Evolutionary conservation across 768 basidiomycete genomes (phyloP).

Genomic region (Lentinula boryana): DNA sequence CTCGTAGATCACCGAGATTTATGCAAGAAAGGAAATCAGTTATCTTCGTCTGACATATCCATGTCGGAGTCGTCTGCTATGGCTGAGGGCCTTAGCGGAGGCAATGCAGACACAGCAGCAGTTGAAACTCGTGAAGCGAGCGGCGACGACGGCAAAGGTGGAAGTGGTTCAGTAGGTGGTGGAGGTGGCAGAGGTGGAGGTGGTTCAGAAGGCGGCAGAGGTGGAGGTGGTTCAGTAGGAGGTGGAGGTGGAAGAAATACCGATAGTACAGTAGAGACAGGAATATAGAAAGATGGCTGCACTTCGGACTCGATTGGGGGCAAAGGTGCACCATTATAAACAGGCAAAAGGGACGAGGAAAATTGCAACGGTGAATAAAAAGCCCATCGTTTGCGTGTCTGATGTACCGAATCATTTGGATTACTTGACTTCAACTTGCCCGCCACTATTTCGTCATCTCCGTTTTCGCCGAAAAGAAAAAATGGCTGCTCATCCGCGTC

Average conservation of each 20-base stretch:
- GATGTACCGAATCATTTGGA: not conserved
- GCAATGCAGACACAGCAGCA: not conserved
- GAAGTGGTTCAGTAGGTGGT: constrained; percentile 12
- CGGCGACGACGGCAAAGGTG: constrained; percentile 31
- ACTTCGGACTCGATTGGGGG: constrained; percentile 27
- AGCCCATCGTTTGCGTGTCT: constrained; percentile 48
- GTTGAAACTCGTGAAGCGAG: constrained; percentile 17
- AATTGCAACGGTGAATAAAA: constrained; percentile 56
- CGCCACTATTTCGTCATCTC: constrained; percentile 7
- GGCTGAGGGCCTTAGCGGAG: not conserved
- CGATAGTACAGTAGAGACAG: not conserved
- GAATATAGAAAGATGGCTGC: not conserved
- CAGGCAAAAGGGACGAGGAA: constrained; percentile 46
- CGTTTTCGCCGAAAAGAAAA: constrained; percentile 32
- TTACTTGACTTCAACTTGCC: constrained; percentile 4
- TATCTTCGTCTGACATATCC: constrained; percentile 8
- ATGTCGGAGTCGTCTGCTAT: constrained; percentile 15
- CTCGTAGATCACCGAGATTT: not conserved
- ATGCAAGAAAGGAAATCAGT: not conserved
- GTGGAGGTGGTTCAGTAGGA: constrained; percentile 18
- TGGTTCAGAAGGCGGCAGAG: constrained; percentile 27
- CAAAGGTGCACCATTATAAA: constrained; percentile 38
- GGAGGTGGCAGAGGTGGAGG: constrained; percentile 8
- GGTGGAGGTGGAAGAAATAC: not conserved
- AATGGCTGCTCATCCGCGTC: constrained; percentile 18